A percentile compares a stretch with the other conserved stretches of the same genome.
Conservation (phyloP, 306 rosid genomes). For the Gynostemma pentaphyllum region DNA sequence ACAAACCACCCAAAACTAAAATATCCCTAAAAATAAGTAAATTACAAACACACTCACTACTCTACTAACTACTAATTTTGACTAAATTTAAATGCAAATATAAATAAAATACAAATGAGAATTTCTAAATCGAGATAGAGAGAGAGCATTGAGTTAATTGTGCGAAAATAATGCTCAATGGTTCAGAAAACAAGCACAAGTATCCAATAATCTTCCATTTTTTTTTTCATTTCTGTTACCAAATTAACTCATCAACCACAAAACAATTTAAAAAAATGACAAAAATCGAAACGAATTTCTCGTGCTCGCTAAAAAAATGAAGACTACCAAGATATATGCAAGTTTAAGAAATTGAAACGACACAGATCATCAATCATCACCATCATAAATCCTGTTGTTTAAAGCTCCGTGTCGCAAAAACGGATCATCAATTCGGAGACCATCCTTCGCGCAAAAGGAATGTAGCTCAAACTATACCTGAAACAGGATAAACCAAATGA, state of each 20-base stretch:
- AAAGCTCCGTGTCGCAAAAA: constrained; percentile 73
- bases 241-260: not conserved
- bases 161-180: not conserved
- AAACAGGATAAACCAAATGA: constrained; percentile 13
- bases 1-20: too few species aligned
- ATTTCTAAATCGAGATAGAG: not conserved
- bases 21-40: too few species aligned
- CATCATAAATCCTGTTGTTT: constrained; percentile 11
- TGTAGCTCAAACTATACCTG: constrained; percentile 96
- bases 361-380: not conserved
- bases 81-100: too few species aligned
- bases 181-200: constrained; percentile 5
- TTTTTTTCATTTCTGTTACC: not conserved
- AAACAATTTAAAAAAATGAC: constrained; percentile 3
- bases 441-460: constrained; percentile 95
- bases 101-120: constrained; percentile 1
- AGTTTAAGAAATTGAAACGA: constrained; percentile 15
- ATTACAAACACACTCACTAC: too few species aligned
- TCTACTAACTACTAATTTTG: too few species aligned
- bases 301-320: constrained; percentile 4
- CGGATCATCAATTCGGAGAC: constrained; percentile 81
- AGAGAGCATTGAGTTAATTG: not conserved
- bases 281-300: not conserved
- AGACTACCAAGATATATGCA: not conserved
- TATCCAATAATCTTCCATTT: not conserved